Conservation (phyloP, 2,329 filamentous ascomycete species). For the Diatrype stigma region DNA sequence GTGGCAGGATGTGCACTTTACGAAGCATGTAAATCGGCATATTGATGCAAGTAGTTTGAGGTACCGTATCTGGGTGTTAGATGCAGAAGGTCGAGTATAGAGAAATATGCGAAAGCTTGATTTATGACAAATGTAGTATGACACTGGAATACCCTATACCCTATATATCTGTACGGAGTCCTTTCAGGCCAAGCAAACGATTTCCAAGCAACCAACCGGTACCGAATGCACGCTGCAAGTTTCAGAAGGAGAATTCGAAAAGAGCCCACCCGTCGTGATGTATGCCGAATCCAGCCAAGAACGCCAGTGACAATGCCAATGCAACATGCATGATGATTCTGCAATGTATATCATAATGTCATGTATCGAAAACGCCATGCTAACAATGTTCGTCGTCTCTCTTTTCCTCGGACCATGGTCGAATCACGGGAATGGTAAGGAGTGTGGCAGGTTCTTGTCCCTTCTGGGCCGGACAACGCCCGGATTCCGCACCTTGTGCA, state of each 20-base stretch:
- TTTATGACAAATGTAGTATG: too few relatives aligned
- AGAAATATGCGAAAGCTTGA: too few relatives aligned
- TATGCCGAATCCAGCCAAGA: background rate
- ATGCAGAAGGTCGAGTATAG: too few relatives aligned
- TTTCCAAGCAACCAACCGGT: background rate
- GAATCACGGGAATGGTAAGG: slow-evolving; percentile 27
- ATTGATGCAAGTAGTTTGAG: too few relatives aligned
- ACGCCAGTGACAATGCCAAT: background rate
- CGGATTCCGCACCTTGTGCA: slow-evolving; percentile 65
- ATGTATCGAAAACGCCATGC: slow-evolving; percentile 2
- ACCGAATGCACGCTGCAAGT: background rate
- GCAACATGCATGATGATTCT: background rate
- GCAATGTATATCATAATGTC: background rate
- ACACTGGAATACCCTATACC: too few relatives aligned
- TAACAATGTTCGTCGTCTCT: slow-evolving; percentile 8
- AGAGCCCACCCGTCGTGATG: background rate
- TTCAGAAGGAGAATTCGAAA: background rate
- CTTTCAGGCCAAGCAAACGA: background rate
- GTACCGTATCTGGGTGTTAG: too few relatives aligned
- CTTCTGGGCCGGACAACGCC: slow-evolving; percentile 36
- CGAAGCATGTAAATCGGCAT: too few relatives aligned
- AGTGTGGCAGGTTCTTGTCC: slow-evolving; percentile 27
- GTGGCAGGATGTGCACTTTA: too few relatives aligned
- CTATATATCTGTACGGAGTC: too few relatives aligned
- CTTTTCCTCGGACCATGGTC: too few relatives aligned